Percentiles rank a stretch among this genome's conserved stretches.
These are phyloP conservation scores for Salix dunnii DNA, from an alignment of 345 rosid species.

Conservation along the genomic window DNA sequence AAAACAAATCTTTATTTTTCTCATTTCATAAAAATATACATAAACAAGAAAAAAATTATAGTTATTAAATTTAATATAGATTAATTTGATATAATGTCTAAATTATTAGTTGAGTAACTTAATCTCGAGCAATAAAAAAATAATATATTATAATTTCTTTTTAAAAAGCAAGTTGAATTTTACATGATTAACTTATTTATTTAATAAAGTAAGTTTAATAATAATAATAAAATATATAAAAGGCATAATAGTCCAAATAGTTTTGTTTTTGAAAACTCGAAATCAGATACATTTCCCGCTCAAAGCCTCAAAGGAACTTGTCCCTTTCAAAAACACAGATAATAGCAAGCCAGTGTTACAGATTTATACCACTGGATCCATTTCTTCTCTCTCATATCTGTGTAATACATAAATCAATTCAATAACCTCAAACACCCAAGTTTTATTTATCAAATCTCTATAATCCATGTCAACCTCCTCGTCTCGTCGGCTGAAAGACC, in stretches of 20 bases:
- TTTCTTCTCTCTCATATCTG: not conserved
- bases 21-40: too few relatives aligned
- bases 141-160: too few relatives aligned
- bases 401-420: not conserved
- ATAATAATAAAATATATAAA: not conserved
- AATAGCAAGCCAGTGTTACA: too few relatives aligned
- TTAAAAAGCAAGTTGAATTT: too few relatives aligned
- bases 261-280: conserved; percentile 30
- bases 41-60: too few relatives aligned
- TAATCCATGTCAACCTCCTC: conserved; percentile 58
- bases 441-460: not conserved
- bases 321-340: not conserved
- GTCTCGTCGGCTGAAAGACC: conserved; percentile 55
- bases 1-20: too few relatives aligned
- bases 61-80: too few relatives aligned
- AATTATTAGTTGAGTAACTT: too few relatives aligned
- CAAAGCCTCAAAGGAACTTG: conserved; percentile 24
- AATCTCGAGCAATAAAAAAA: too few relatives aligned
- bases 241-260: not conserved
- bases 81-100: too few relatives aligned
- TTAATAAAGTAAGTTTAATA: too few relatives aligned
- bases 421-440: not conserved
- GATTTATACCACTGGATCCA: not conserved
- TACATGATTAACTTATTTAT: too few relatives aligned
- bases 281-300: conserved; percentile 40